These are phyloP conservation scores for Plasmodium vivax DNA, from an alignment of 169 alveolate genomes.

Conservation along the genomic window DNA sequence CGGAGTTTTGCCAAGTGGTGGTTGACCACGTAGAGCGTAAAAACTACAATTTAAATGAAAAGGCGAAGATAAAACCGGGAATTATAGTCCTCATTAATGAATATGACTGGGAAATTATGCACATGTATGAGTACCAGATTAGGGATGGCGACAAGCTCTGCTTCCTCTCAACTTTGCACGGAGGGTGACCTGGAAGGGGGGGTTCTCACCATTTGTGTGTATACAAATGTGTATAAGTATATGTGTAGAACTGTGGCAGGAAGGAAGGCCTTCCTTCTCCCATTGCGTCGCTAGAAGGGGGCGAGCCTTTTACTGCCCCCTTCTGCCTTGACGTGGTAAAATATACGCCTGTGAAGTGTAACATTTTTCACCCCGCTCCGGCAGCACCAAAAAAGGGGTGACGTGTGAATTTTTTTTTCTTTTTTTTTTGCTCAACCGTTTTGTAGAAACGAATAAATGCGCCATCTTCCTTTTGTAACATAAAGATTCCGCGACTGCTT, in stretches of 20 bases:
- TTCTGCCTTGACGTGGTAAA: not conserved
- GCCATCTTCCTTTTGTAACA: not conserved
- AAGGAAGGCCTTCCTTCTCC: not conserved
- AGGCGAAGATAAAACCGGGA: conserved; percentile 89
- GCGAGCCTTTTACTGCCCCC: not conserved
- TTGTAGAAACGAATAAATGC: not conserved
- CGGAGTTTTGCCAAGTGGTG: conserved; percentile 55
- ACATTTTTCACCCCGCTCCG: not conserved
- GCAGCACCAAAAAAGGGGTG: not conserved
- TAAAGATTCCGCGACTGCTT: not conserved
- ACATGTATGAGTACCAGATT: conserved; percentile 86
- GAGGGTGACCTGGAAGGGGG: conserved; percentile 86
- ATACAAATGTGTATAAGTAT: not conserved
- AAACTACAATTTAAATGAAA: conserved; percentile 75
- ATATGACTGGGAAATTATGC: conserved; percentile 95
- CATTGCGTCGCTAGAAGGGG: not conserved
- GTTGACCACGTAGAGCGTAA: conserved; percentile 56
- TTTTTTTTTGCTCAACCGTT: not conserved
- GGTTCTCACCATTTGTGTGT: not conserved
- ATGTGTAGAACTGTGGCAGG: not conserved
- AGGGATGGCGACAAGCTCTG: conserved; percentile 88
- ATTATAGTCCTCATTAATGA: conserved; percentile 94
- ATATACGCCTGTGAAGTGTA: not conserved
- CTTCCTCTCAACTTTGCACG: conserved; percentile 96
- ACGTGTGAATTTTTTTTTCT: not conserved